Base-by-base conservation (phyloP, 1,284 basidiomycete species). In the Peniophora sp. region DNA sequence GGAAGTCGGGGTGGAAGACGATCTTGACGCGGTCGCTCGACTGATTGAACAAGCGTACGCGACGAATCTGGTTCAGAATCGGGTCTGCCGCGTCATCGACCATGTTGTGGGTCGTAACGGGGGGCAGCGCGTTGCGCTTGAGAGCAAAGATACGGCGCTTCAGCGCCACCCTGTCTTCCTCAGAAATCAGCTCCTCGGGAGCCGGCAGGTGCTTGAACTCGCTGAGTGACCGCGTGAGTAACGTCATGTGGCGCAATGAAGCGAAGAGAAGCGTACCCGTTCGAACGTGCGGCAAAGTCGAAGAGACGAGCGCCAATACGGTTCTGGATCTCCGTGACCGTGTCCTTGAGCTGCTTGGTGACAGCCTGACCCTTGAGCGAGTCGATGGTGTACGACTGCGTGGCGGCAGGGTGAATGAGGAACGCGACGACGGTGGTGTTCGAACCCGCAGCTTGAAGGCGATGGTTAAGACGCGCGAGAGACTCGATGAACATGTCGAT, bases 401-500 rank as follows among this genome's bases (percentile, higher is more conserved):
- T 97, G 5, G 91, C 72, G 2, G 96, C 96, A 23, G 96, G 96
- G 92, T 97, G 96, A 70, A 99, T 98, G 69, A 99, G 93, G 73
- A 99, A 99, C 0, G 96, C 96, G 23, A 99, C 92, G 45, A 98
- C 86, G 11, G 96, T 97, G 47, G 74, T 78, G 64, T 83, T 87
- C 25, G 86, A 86, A 8, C 79, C 84, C 45, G 85, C 73, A 65
- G 90, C 83, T 69, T 97, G 87, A 39, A 98, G 77, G 25, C 83
- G 85, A 67, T 88, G 84, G 69, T 98, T 98, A 50, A 97, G 78
- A 48, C 93, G 89, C 25, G 96, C 95, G 52, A 99, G 81, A 24
- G 89, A 83, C 71, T 99, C 96, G 62, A 99, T 95, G 68, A 97
- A 99, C 94, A 99, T 97, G 68, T 99, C 96, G 43, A 97, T 93